Conservation (phyloP, 805 yeast genomes). For the Torulaspora microellipsoides region DNA sequence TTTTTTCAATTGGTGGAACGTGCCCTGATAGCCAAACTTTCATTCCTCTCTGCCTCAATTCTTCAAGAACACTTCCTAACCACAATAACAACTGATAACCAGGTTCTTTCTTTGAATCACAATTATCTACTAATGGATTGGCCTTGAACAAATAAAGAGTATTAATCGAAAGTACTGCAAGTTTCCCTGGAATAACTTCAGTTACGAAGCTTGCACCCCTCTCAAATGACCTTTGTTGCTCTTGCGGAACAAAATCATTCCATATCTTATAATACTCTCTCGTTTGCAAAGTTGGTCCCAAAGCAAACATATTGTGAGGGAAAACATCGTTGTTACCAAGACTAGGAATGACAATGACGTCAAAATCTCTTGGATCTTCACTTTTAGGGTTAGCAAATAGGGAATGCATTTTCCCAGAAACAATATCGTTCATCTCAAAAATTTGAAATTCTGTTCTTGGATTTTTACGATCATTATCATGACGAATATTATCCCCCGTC, state of each 20-base stretch:
- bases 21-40: constrained; percentile 88
- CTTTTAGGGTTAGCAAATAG: constrained; percentile 48
- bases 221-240: constrained; percentile 69
- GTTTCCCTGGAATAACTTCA: constrained; percentile 73
- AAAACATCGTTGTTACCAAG: constrained; percentile 85
- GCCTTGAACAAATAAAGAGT: constrained; percentile 70
- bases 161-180: constrained; percentile 76
- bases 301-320: constrained; percentile 80
- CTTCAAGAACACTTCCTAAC: constrained; percentile 71
- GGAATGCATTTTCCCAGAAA: constrained; percentile 49
- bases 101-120: constrained; percentile 68
- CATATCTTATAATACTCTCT: constrained; percentile 71
- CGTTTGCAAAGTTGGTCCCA: constrained; percentile 87
- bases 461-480: constrained; percentile 67
- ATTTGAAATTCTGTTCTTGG: constrained; percentile 75
- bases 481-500: constrained; percentile 89
- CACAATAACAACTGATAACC: constrained; percentile 74
- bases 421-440: constrained; percentile 58
- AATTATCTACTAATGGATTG: constrained; percentile 78
- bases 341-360: constrained; percentile 57
- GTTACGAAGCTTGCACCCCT: constrained; percentile 69
- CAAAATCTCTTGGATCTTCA: constrained; percentile 42
- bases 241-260: constrained; percentile 69
- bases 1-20: constrained; percentile 81
- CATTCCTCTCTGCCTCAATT: constrained; percentile 65